These are phyloP conservation scores for Nicotiana otophora DNA, from an alignment of 257 asterid genomes.

Conservation along the genomic window DNA sequence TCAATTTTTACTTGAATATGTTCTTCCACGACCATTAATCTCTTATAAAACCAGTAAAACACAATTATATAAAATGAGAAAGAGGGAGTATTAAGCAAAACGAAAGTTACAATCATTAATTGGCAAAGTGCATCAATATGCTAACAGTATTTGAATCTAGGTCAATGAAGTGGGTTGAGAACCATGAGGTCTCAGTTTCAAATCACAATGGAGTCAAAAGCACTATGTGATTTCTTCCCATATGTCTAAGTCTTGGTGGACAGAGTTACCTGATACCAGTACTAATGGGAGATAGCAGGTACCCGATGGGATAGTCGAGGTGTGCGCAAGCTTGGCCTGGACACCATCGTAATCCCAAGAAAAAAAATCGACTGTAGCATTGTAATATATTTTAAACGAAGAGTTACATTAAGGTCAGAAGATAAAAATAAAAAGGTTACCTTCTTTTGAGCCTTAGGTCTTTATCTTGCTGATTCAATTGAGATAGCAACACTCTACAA, in stretches of 20 bases:
- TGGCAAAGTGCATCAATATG: background rate
- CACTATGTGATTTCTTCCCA: too few species aligned
- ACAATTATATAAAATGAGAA: background rate
- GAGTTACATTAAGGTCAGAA: background rate
- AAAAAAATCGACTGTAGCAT: too few species aligned
- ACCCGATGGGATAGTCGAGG: too few species aligned
- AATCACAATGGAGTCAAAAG: too few species aligned
- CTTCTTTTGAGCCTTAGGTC: constrained; percentile 61
- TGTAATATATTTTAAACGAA: too few species aligned
- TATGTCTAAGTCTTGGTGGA: too few species aligned
- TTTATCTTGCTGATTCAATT: constrained; percentile 42
- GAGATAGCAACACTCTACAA: constrained; percentile 27
- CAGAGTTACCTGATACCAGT: too few species aligned
- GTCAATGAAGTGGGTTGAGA: too few species aligned
- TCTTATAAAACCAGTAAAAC: background rate
- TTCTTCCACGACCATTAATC: background rate
- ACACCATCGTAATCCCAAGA: too few species aligned
- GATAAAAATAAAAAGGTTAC: constrained; percentile 17
- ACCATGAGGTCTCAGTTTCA: too few species aligned
- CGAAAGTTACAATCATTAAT: background rate
- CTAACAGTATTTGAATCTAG: background rate
- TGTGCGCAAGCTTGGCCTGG: too few species aligned
- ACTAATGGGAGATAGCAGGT: too few species aligned
- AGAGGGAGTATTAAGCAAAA: background rate
- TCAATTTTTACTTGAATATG: background rate